Evolutionary conservation across 2,329 filamentous ascomycete species (phyloP), one percentile per base, ranked within the genome.

Genomic region (Berkeleyomyces basicola): DNA sequence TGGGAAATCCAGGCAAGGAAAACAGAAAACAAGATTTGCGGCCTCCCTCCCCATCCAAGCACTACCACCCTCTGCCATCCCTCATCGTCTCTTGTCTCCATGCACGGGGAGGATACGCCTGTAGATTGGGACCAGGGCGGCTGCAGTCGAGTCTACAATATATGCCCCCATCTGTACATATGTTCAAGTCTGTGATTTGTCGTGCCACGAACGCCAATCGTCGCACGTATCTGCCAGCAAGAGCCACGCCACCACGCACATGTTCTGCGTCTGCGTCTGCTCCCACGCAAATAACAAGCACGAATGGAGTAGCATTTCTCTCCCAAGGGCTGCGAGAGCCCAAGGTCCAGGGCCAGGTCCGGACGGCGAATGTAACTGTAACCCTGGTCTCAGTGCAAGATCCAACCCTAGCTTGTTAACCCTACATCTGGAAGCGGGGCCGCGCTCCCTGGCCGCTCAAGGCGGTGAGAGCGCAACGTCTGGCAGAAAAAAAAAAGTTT

Each of bases 401-500:
- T 37, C 23, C 47, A 37, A 55, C 49, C 49, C 49, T 55, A 36
- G 7, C 37, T 16, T 36, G 44, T 23, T 47, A 47, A 47, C n/a
- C 23, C 10, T 37, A 31, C 49, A 44, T 14, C 1, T 14, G 53
- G 59, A 59, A 63, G 53, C 42, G 61, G 61, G 53, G 53, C 55
- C 39, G n/a, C 58, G 44, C 9, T 43, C 37, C 23, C 6, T 49
- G 5, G n/a, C 10, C 36, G 10, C 23, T n/a, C 16, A 31, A 44
- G 39, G 60, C 60, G 60, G 60, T 61, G 60, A 61, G 33, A n/a
- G 46, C 49, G 44, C 47, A 61, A 43, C 9, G 51, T 4, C 46
- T 43, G 62, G 62, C 57, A 62, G 61, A 66, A 63, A 63, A 66
- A 65, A 65, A 64, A 65, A 64, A 60, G 58, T 40, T 61, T 36